phyloP scores from a whole-genome alignment of 306 rosid species.

The Heteromeles arbutifolia region DNA sequence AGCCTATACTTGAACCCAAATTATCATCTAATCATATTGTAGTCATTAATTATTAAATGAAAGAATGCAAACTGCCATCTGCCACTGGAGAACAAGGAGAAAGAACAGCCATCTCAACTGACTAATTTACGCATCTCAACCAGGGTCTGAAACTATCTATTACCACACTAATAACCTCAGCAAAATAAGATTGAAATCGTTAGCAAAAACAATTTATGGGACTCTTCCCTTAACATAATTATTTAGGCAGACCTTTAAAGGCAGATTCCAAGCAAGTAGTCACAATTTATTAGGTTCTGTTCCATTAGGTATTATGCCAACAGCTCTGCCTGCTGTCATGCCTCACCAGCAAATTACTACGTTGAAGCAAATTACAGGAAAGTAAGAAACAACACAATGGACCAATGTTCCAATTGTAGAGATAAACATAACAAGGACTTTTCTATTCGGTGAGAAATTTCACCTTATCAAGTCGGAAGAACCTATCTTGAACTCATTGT shows the following conservation, averaged over 20 bases:
- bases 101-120: background rate
- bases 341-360: background rate
- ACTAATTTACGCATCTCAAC: background rate
- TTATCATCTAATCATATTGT: background rate
- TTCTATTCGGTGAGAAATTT: background rate
- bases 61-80: background rate
- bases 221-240: background rate
- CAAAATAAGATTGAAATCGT: background rate
- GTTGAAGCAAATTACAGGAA: background rate
- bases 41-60: background rate
- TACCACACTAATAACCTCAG: background rate
- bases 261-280: background rate
- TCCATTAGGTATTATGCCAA: background rate
- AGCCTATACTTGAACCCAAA: background rate
- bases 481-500: background rate
- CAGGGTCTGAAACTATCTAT: background rate
- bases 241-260: background rate
- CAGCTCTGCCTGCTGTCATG: background rate
- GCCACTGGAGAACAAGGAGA: background rate
- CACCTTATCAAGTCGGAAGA: background rate
- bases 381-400: background rate
- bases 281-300: background rate
- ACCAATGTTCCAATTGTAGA: background rate
- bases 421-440: background rate
- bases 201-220: background rate